A percentile compares a stretch with the other conserved stretches of the same genome.
These are phyloP conservation scores for Geotrichum phurueaensis DNA, from an alignment of 1,139 yeast genomes.

Conservation along the genomic window DNA sequence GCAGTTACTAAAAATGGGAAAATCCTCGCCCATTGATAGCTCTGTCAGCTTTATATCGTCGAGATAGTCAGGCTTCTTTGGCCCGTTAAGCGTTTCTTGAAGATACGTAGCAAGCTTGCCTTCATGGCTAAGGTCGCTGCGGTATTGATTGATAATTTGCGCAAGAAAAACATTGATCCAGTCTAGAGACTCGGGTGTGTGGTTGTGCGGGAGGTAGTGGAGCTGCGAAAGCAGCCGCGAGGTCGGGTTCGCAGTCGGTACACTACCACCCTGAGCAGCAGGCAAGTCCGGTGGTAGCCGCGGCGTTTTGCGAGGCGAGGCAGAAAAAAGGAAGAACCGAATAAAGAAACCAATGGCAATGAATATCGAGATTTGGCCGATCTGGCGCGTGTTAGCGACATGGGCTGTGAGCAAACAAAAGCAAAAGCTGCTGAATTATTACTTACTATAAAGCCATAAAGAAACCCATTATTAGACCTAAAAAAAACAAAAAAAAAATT, in stretches of 20 bases:
- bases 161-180: constrained; percentile 97
- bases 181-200: constrained; percentile 83
- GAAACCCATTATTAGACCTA: constrained; percentile 9
- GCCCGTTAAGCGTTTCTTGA: constrained; percentile 48
- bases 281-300: constrained; percentile 19
- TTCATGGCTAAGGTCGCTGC: constrained; percentile 77
- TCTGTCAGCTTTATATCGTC: constrained; percentile 78
- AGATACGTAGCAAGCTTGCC: constrained; percentile 80
- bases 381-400: constrained; percentile 7
- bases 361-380: constrained; percentile 80
- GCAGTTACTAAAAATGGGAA: constrained; percentile 92
- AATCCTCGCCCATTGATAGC: constrained; percentile 89
- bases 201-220: constrained; percentile 31
- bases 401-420: not conserved
- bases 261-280: constrained; percentile 8
- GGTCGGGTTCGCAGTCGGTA: not conserved
- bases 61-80: constrained; percentile 68
- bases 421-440: not conserved
- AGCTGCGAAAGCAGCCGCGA: constrained; percentile 1
- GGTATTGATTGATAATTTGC: constrained; percentile 77
- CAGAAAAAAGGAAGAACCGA: constrained; percentile 85
- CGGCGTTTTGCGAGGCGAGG: constrained; percentile 38
- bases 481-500: not conserved
- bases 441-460: constrained; percentile 18
- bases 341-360: constrained; percentile 66